Percentiles rank a stretch among this genome's conserved stretches.
Evolutionary conservation across 225 moss, liverwort and hornwort species (phyloP).

Genomic region (Polytrichum formosum): DNA sequence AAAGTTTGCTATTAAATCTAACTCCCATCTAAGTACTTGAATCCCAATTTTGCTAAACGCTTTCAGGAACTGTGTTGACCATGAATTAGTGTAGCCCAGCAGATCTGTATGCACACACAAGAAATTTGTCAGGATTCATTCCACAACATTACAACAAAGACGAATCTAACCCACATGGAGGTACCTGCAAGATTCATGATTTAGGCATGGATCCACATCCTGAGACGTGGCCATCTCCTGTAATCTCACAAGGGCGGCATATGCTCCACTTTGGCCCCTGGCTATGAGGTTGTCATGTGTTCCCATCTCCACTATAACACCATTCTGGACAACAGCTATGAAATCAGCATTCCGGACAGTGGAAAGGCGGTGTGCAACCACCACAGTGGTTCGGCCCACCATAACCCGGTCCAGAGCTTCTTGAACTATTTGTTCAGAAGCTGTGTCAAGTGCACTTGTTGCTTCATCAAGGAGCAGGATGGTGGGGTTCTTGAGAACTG

Average conservation of each 20-base stretch:
- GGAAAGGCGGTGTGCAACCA: slow-evolving; percentile 43
- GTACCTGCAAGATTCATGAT: slow-evolving; percentile 26
- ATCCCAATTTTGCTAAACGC: no score
- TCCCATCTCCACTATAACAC: slow-evolving; percentile 41
- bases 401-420: slow-evolving; percentile 33
- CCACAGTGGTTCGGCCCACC: slow-evolving; percentile 38
- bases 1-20: no score
- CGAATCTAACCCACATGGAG: not conserved
- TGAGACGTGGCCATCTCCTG: slow-evolving; percentile 14
- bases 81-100: no score
- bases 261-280: slow-evolving; percentile 23
- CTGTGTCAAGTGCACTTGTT: slow-evolving; percentile 40
- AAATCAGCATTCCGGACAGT: slow-evolving; percentile 35
- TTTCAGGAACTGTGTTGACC: no score
- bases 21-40: no score
- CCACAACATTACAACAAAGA: no score
- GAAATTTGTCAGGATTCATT: no score
- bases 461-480: slow-evolving; percentile 50
- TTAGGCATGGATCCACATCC: slow-evolving; percentile 2
- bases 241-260: slow-evolving; percentile 28
- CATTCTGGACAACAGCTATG: slow-evolving; percentile 43
- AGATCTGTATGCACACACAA: no score
- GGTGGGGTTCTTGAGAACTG: slow-evolving; percentile 41
- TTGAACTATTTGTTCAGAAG: slow-evolving; percentile 34
- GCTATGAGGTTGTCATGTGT: slow-evolving; percentile 40